Evolutionary conservation across 1,284 basidiomycete species (phyloP).

Genomic region (Ustilago loliicola): DNA sequence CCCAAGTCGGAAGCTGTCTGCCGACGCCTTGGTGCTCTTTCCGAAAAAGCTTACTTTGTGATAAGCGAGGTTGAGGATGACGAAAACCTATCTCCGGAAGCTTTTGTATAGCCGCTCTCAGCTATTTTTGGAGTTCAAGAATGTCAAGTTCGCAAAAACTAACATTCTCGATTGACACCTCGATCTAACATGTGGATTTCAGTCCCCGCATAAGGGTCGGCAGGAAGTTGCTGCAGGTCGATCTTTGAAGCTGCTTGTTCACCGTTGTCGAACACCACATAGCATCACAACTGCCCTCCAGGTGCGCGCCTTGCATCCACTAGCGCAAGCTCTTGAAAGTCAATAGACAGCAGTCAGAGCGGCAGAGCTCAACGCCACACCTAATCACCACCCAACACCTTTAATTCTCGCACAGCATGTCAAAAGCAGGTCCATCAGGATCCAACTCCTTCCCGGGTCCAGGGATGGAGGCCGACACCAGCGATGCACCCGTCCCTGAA

Average conservation of each 20-base stretch:
- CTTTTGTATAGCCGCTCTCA: constrained; percentile 26
- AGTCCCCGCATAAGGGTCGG: not conserved
- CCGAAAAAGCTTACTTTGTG: not conserved
- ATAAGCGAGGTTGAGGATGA: not conserved
- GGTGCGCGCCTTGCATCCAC: not conserved
- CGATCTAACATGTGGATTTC: not conserved
- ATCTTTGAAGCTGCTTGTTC: not conserved
- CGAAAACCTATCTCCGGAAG: not conserved
- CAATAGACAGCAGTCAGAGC: no score
- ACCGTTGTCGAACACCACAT: not conserved
- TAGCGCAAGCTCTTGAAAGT: not conserved
- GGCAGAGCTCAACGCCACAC: no score
- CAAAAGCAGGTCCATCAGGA: constrained; percentile 18
- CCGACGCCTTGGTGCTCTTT: not conserved
- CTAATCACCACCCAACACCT: not conserved
- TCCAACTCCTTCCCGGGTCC: constrained; percentile 17
- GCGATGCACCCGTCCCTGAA: constrained; percentile 33
- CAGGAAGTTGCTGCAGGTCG: not conserved
- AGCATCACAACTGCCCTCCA: not conserved
- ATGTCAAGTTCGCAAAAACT: not conserved
- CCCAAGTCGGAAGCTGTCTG: not conserved
- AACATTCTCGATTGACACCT: not conserved
- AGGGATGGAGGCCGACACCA: constrained; percentile 16
- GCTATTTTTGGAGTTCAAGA: not conserved
- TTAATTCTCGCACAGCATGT: constrained; percentile 22